Percentiles rank a stretch among this genome's conserved stretches.
Evolutionary conservation across 768 basidiomycete genomes (phyloP).

Genomic region (Podaxis carcinomalis): DNA sequence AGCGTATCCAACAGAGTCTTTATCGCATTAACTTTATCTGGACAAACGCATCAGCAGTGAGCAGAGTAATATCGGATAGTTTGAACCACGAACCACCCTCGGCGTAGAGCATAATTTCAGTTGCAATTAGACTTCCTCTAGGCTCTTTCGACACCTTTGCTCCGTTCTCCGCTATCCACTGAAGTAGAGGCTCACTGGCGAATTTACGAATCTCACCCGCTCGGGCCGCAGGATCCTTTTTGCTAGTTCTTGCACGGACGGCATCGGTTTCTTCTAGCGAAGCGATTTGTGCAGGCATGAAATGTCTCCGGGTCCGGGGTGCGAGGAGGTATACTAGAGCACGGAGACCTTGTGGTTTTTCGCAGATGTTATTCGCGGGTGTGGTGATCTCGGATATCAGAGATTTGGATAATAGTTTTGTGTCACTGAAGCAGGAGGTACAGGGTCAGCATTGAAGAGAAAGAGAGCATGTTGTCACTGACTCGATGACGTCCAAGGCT

Average conservation of each 20-base stretch:
- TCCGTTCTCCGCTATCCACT: slow-evolving; percentile 62
- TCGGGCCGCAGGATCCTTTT: slow-evolving; percentile 66
- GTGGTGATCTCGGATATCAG: slow-evolving; percentile 67
- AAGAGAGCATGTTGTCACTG: slow-evolving; percentile 19
- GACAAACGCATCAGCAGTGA: not conserved
- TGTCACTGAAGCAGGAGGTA: slow-evolving; percentile 55
- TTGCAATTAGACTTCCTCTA: slow-evolving; percentile 71
- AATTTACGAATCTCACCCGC: slow-evolving; percentile 68
- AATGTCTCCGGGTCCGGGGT: slow-evolving; percentile 81
- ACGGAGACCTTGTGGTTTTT: slow-evolving; percentile 72
- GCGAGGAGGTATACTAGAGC: slow-evolving; percentile 79
- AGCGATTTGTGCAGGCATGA: slow-evolving; percentile 76
- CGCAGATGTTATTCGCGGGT: slow-evolving; percentile 52
- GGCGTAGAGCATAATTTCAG: slow-evolving; percentile 81
- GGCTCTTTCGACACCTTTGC: slow-evolving; percentile 66
- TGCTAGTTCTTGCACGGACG: slow-evolving; percentile 70
- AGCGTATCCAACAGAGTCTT: slow-evolving; percentile 58
- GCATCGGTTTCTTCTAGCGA: slow-evolving; percentile 71
- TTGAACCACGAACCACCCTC: slow-evolving; percentile 63
- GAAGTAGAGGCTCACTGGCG: slow-evolving; percentile 71
- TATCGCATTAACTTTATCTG: slow-evolving; percentile 70
- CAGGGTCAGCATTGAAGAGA: not conserved
- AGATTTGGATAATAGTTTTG: slow-evolving; percentile 81
- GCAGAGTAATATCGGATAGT: not conserved
- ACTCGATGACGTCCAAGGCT: slow-evolving; percentile 89